Percentiles rank a stretch among this genome's conserved stretches.
phyloP scores from a whole-genome alignment of 176 grass and related monocot species.

The Chloris gayana region DNA sequence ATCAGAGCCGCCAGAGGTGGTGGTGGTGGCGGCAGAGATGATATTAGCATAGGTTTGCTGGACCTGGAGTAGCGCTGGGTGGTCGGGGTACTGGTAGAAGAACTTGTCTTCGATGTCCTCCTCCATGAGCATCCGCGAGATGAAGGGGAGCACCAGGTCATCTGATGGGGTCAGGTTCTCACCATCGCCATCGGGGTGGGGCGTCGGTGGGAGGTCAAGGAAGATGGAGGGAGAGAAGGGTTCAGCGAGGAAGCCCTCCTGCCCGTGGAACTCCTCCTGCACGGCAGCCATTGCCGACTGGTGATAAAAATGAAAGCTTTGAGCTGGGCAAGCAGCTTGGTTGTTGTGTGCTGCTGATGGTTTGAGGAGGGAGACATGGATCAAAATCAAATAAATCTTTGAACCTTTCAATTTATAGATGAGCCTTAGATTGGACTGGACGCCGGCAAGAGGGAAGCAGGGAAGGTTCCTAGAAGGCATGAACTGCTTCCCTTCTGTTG shows the following conservation, averaged over 20 bases:
- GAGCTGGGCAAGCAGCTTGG: background rate
- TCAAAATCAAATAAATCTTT: background rate
- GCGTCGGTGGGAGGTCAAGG: conserved; percentile 34
- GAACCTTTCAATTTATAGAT: background rate
- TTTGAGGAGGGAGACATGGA: background rate
- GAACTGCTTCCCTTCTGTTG: background rate
- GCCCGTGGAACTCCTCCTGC: background rate
- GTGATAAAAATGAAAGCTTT: background rate
- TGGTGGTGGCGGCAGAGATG: conserved; percentile 35
- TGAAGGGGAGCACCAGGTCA: conserved; percentile 66
- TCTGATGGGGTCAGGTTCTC: conserved; percentile 9
- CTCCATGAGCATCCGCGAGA: conserved; percentile 74
- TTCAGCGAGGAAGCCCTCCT: background rate
- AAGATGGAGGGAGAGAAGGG: conserved; percentile 43
- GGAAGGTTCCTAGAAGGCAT: background rate
- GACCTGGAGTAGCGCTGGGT: conserved; percentile 52
- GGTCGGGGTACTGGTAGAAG: conserved; percentile 64
- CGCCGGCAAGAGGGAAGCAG: background rate
- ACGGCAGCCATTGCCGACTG: background rate
- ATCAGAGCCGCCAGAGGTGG: background rate
- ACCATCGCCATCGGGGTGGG: conserved; percentile 11
- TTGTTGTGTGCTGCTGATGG: background rate
- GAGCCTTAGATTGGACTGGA: background rate
- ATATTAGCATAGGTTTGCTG: conserved; percentile 68
- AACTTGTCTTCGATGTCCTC: conserved; percentile 67